Base-by-base conservation (phyloP, 176 grass and related monocot genomes). In the Rhynchospora breviuscula region DNA sequence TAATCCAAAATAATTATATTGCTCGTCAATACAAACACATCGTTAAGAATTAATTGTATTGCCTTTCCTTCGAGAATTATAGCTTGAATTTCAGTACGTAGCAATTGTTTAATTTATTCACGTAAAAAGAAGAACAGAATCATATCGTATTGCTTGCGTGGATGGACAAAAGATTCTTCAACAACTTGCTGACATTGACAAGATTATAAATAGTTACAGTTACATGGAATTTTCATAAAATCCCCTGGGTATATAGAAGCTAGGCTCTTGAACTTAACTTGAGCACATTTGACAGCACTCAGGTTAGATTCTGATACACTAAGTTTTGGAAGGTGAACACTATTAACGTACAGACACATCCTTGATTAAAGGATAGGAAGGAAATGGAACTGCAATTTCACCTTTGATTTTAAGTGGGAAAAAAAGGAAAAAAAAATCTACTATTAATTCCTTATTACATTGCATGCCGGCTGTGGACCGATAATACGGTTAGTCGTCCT, bases 401-500 rank as follows among this genome's bases (percentile, higher is more conserved):
- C 3, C 45, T 51, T 70, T 21, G 67, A 46, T 70, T 15, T 73
- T 5, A 49, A 73, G 10, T 9, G 40, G 11, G 22, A 21, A 23
- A 48, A 31, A 66, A 35, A 33, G 1, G 33, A 33, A 15, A 0
- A 78, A 56, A 33, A 13, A 57, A 57, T 53, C 23, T 57, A 18
- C 23, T 13, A 29, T n/a, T n/a, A n/a, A n/a, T 57, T 22, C 73
- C 73, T 78, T 78, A 51, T 78, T 78, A 56, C 13, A 57, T 78
- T 14, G 1, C 13, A 31, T 78, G 73, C 14, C 29, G 25, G 23
- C 8, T 79, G 52, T 53, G 56, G 8, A 63, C 67, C 81, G 22
- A 29, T 0, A 58, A 90, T 59, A 72, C 52, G 31, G 46, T 65
- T 79, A 88, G 56, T 82, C 63, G 52, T 75, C 83, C 29, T 67